These are phyloP conservation scores for Edaphochlamys debaryana DNA, from an alignment of 139 green algal genomes.

Conservation along the genomic window DNA sequence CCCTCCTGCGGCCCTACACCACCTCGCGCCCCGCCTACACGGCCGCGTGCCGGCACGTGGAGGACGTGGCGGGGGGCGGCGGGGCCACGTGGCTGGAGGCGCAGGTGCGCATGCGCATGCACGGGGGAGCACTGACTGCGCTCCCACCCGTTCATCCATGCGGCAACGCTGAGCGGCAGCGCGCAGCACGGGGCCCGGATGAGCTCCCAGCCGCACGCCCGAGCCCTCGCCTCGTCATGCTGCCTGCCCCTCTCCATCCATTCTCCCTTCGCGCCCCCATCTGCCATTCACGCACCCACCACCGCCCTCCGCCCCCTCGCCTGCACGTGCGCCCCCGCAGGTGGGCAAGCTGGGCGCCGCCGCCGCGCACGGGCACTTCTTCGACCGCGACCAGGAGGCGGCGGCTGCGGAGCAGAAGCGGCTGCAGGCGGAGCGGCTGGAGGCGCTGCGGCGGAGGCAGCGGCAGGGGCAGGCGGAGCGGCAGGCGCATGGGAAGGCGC, in stretches of 20 bases:
- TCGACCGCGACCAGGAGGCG: not conserved
- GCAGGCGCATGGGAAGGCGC: not conserved
- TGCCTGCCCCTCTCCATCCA: no score
- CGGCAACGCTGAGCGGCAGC: no score
- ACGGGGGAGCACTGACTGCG: no score
- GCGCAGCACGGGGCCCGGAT: no score
- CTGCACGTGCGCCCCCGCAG: no score
- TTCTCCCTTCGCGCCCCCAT: no score
- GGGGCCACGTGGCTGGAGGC: not conserved
- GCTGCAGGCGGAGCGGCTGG: not conserved
- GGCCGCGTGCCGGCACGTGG: not conserved
- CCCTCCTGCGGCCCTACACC: not conserved
- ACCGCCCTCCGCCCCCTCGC: no score
- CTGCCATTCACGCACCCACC: no score
- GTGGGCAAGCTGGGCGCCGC: not conserved
- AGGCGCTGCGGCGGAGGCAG: not conserved
- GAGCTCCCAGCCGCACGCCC: no score
- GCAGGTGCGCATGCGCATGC: not conserved
- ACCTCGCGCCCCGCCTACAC: not conserved
- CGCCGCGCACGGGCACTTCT: not conserved
- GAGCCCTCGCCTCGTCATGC: no score
- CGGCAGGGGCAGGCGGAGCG: not conserved
- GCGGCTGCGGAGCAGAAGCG: not conserved
- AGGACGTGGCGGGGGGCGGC: not conserved
- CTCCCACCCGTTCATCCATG: no score